These are phyloP conservation scores for Alternaria conjuncta DNA, from an alignment of 2,329 filamentous ascomycete species.

Conservation along the genomic window DNA sequence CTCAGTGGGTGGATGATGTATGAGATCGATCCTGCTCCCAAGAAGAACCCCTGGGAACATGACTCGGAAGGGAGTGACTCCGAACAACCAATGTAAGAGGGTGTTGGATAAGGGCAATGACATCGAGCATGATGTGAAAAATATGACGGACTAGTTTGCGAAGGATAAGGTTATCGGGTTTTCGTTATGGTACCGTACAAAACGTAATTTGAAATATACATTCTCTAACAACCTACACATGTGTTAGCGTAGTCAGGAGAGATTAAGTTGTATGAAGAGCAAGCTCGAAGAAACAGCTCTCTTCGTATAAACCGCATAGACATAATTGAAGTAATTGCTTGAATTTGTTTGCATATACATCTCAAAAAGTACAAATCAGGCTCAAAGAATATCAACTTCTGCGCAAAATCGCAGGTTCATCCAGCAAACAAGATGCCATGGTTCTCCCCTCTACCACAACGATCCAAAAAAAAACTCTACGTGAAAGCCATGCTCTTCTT, in stretches of 20 bases:
- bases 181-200: background rate
- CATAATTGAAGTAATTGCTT: slow-evolving; percentile 4
- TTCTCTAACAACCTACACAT: background rate
- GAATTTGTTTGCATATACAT: slow-evolving; percentile 12
- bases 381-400: slow-evolving; percentile 3
- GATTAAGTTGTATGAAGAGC: rapidly evolving
- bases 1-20: slow-evolving; percentile 22
- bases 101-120: background rate
- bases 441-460: background rate
- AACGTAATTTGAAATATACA: background rate
- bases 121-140: background rate
- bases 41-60: background rate
- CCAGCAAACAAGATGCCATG: slow-evolving; percentile 3
- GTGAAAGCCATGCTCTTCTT: slow-evolving; percentile 90
- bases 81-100: background rate
- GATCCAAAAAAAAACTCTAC: slow-evolving; percentile 13
- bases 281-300: background rate
- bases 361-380: slow-evolving; percentile 16
- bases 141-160: background rate
- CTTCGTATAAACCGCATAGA: background rate
- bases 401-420: slow-evolving; percentile 11
- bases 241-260: background rate
- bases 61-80: background rate
- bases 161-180: background rate
- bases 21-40: background rate